Evolutionary conservation across 169 alveolate genomes (phyloP), one percentile per base, ranked within the genome.

Genomic region (Eimeria praecox): DNA sequence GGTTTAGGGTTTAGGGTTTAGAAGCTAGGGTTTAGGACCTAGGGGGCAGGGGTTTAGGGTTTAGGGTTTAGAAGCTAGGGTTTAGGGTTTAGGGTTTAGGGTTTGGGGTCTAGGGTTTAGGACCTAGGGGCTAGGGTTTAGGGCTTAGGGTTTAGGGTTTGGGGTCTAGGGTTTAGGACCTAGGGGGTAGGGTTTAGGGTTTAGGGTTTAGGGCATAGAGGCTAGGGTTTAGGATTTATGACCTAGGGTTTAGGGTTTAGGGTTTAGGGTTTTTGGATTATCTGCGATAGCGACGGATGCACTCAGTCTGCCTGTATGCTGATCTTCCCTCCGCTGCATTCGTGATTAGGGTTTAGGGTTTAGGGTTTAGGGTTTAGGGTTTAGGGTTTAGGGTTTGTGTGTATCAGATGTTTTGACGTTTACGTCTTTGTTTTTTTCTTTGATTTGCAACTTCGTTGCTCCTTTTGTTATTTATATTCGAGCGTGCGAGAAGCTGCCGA

Each of bases 381-480:
- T 40, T 22, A 77, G 88, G 59, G 88, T 77, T 77, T 73, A 73
- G 80, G 80, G 80, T 69, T 69, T 78, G 89, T 83, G 92, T 54
- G 30, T 64, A 22, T 42, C 95, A 90, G 95, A 87, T 14, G 75
- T 90, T 20, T 38, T 90, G 66, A 90, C 89, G 54, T 92, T 90
- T 90, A 73, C 95, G 42, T 77, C 95, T 0, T 82, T 92, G 33
- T 77, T 92, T 66, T 92, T 92, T 83, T 92, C 95, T 44, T 73
- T 92, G 62, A 62, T 78, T 56, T 77, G 90, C 95, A 92, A 92
- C 83, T 92, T 92, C 83, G 71, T 92, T 44, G 95, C 95, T 3
- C 95, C 95, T 16, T 49, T 92, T 42, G 92, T 56, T 10, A 77
- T 92, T 5, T 92, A 92, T 66, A 40, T 92, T 30, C 83, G 85